These are phyloP conservation scores for Kluyveromyces sp. DNA, from an alignment of 1,139 yeast genomes.

Conservation along the genomic window DNA sequence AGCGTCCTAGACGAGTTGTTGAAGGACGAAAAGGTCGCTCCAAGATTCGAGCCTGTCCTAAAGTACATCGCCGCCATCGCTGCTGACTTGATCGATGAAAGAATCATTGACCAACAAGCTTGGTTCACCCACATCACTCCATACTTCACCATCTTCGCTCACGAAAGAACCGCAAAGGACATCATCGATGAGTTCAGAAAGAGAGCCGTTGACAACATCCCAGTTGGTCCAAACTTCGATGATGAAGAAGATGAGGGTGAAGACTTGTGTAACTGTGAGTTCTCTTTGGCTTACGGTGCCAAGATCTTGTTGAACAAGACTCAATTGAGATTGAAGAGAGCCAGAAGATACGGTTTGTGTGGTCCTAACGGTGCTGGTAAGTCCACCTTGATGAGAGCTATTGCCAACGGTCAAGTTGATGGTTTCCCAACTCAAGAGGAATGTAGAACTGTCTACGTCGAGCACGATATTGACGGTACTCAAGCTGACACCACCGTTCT, in stretches of 20 bases:
- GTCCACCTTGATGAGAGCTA: constrained; percentile 99
- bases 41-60: constrained; percentile 72
- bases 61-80: constrained; percentile 91
- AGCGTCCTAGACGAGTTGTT: constrained; percentile 71
- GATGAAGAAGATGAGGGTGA: constrained; percentile 99
- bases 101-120: constrained; percentile 85
- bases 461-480: constrained; percentile 98
- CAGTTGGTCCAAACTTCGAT: constrained; percentile 90
- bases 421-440: constrained; percentile 99
- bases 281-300: constrained; percentile 99
- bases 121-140: constrained; percentile 89
- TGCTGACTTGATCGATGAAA: constrained; percentile 98
- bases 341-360: constrained; percentile 99
- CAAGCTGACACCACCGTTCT: constrained; percentile 92
- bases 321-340: constrained; percentile 98
- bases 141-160: constrained; percentile 91
- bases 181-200: constrained; percentile 92
- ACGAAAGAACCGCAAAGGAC: constrained; percentile 86
- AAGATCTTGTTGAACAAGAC: constrained; percentile 99
- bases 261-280: constrained; percentile 99
- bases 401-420: constrained; percentile 99
- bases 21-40: constrained; percentile 54
- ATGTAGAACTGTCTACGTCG: constrained; percentile 98
- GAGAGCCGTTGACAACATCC: constrained; percentile 95
- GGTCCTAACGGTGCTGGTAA: constrained; percentile 99